phyloP scores from a whole-genome alignment of 768 basidiomycete genomes.

The Lactarius hatsudake region DNA sequence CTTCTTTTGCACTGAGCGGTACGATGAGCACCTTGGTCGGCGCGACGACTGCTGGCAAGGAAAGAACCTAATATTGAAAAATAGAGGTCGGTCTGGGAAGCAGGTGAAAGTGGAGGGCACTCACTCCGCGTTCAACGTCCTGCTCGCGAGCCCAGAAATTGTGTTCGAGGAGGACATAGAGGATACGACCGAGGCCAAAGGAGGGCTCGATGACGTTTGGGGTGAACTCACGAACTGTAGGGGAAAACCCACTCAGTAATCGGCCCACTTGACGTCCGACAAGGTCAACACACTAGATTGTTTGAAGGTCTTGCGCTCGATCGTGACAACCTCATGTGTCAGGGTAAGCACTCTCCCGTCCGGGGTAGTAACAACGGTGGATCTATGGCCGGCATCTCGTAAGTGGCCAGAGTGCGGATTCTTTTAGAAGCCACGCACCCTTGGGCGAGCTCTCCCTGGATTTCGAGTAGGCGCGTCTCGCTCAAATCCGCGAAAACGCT shows the following conservation, averaged over 20 bases:
- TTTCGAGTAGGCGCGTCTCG: slow-evolving; percentile 57
- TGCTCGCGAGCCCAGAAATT: slow-evolving; percentile 93
- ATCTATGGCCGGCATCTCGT: slow-evolving; percentile 47
- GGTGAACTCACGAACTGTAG: slow-evolving; percentile 85
- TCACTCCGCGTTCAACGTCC: slow-evolving; percentile 84
- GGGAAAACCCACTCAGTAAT: slow-evolving; percentile 29
- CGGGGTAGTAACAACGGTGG: slow-evolving; percentile 48
- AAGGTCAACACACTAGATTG: slow-evolving; percentile 61
- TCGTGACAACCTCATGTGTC: slow-evolving; percentile 68
- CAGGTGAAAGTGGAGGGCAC: slow-evolving; percentile 33
- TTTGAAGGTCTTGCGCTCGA: slow-evolving; percentile 83
- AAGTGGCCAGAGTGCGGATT: slow-evolving; percentile 15
- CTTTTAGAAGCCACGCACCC: slow-evolving; percentile 50
- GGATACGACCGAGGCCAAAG: slow-evolving; percentile 93
- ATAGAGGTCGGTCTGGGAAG: slow-evolving; percentile 21
- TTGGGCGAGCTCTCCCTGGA: slow-evolving; percentile 70
- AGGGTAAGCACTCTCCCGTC: slow-evolving; percentile 70
- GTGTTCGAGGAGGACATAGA: slow-evolving; percentile 93
- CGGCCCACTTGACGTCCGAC: slow-evolving; percentile 9
- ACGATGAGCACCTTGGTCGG: slow-evolving; percentile 98
- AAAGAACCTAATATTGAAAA: slow-evolving; percentile 63
- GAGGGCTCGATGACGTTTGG: slow-evolving; percentile 99
- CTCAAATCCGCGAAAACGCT: slow-evolving; percentile 63
- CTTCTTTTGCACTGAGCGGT: slow-evolving; percentile 81
- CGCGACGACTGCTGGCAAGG: slow-evolving; percentile 84